Evolutionary conservation across 2,329 filamentous ascomycete species (phyloP).

Genomic region (Penicillium sp.): DNA sequence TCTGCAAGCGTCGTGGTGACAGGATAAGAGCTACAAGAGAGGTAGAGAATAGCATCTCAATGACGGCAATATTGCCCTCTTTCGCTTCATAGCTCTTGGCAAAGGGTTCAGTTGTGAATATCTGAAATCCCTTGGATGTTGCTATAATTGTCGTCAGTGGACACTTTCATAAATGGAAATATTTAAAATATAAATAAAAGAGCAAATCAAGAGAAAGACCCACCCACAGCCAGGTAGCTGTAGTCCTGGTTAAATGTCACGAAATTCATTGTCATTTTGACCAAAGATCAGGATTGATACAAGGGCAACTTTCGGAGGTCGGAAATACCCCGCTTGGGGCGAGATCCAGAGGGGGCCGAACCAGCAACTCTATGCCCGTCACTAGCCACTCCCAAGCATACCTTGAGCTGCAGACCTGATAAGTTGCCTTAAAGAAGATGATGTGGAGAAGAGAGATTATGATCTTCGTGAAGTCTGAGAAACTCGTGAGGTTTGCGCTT

Average conservation of each 20-base stretch:
- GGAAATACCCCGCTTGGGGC: conserved; percentile 22
- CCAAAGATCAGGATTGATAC: conserved; percentile 10
- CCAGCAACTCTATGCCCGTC: conserved; percentile 23
- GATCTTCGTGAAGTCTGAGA: conserved; percentile 14
- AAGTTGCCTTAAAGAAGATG: not conserved
- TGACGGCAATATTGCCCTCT: conserved; percentile 90
- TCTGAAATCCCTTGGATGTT: conserved; percentile 89
- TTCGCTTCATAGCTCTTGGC: conserved; percentile 91
- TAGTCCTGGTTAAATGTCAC: conserved; percentile 99
- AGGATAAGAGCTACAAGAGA: conserved; percentile 91
- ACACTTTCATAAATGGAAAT: not conserved
- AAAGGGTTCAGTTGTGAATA: conserved; percentile 96
- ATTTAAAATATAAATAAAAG: conserved; percentile 1
- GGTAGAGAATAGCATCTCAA: conserved; percentile 98
- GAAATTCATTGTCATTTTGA: conserved; percentile 82
- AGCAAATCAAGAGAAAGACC: conserved; percentile 29
- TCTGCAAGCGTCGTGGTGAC: conserved; percentile 86
- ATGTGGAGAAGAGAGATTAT: conserved; percentile 5
- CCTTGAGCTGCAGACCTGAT: not conserved
- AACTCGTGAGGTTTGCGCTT: conserved; percentile 34
- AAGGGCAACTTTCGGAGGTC: conserved; percentile 16
- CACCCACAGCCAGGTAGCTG: conserved; percentile 92
- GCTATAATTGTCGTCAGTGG: conserved; percentile 52
- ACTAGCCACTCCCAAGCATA: conserved; percentile 20
- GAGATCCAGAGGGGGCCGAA: conserved; percentile 10